Conservation (phyloP, 2,329 filamentous ascomycete species). For the Paecilomyces variotii region DNA sequence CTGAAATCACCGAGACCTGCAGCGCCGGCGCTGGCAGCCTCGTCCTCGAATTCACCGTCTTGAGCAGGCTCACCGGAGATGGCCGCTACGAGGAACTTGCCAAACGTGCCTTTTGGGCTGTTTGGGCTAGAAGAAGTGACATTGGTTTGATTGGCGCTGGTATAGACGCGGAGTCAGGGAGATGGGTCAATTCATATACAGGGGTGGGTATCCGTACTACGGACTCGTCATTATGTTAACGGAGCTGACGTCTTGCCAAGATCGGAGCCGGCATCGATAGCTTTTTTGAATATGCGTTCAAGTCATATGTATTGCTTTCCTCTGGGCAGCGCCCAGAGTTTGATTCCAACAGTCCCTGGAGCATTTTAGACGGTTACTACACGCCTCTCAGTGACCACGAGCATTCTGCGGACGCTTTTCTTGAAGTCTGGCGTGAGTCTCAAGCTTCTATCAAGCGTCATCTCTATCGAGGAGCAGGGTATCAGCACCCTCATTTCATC, state of each 20-base stretch:
- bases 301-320: slow-evolving; percentile 84
- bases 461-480: slow-evolving; percentile 66
- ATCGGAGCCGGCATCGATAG: slow-evolving; percentile 96
- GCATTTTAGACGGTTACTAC: slow-evolving; percentile 57
- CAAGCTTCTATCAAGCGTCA: slow-evolving; percentile 84
- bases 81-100: slow-evolving; percentile 79
- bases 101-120: slow-evolving; percentile 91
- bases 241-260: slow-evolving; percentile 14
- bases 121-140: slow-evolving; percentile 81
- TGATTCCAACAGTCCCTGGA: slow-evolving; percentile 33
- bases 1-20: slow-evolving; percentile 90
- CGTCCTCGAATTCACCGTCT: slow-evolving; percentile 83
- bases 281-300: slow-evolving; percentile 97
- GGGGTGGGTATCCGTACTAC: slow-evolving; percentile 43
- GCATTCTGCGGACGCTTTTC: slow-evolving; percentile 68
- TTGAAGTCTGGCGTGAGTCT: slow-evolving; percentile 75
- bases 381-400: slow-evolving; percentile 55
- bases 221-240: neutral
- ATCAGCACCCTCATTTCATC: slow-evolving; percentile 85
- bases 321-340: slow-evolving; percentile 47
- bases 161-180: slow-evolving; percentile 82
- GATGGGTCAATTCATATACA: slow-evolving; percentile 83
- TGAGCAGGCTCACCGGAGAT: slow-evolving; percentile 83
- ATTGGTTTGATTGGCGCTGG: slow-evolving; percentile 85
- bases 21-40: slow-evolving; percentile 94